Conservation (phyloP, 306 rosid species). For the Trifolium fragiferum region DNA sequence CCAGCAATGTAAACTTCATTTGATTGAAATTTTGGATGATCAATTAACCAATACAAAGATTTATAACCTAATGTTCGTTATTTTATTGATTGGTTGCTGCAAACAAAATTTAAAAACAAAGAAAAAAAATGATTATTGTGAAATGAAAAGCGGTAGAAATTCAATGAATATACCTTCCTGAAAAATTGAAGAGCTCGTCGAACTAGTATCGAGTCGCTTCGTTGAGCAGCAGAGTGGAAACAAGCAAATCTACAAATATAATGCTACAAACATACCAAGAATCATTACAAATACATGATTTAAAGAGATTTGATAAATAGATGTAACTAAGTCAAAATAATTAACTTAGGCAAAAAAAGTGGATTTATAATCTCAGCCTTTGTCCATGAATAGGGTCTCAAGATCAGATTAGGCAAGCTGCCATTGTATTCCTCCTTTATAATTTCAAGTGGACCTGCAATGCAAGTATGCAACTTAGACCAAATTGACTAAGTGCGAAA, state of each 20-base stretch:
- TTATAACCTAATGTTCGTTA: not conserved
- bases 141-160: not conserved
- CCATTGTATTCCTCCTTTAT: constrained; percentile 54
- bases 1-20: too few relatives aligned
- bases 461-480: too few relatives aligned
- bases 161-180: constrained; percentile 50
- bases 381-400: constrained; percentile 74
- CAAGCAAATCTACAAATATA: constrained; percentile 69
- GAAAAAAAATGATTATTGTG: constrained; percentile 2
- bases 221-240: constrained; percentile 43
- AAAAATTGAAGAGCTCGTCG: constrained; percentile 58
- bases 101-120: not conserved
- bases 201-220: constrained; percentile 50
- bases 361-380: constrained; percentile 48
- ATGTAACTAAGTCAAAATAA: not conserved
- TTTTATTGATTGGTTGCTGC: not conserved
- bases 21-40: constrained; percentile 61
- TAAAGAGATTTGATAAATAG: constrained; percentile 6
- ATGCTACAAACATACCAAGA: constrained; percentile 50
- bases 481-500: too few relatives aligned
- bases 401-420: constrained; percentile 53
- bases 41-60: constrained; percentile 67
- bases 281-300: not conserved
- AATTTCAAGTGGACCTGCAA: constrained; percentile 60
- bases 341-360: not conserved